Evolutionary conservation across 2,329 filamentous ascomycete genomes (phyloP), one percentile per base, ranked within the genome.

Genomic region (Ascochyta rabiei): DNA sequence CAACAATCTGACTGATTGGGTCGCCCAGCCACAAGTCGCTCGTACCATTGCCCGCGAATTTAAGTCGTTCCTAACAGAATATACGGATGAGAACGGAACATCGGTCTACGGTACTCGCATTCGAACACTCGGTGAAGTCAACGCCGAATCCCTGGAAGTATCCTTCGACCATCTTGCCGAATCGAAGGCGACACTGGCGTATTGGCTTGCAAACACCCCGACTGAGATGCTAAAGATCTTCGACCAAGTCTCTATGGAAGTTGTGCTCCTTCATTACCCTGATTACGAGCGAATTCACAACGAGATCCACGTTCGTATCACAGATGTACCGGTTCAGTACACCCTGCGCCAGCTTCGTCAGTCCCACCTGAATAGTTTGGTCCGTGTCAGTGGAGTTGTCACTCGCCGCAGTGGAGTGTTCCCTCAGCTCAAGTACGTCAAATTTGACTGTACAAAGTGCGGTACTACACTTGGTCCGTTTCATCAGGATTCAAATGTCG

Each of bases 231-330:
- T 99, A 57, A 95, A 95, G 74, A 88, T 99, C 43, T 98, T 99
- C 70, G 95, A 99, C 67, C 88, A 96, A 62, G 93, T 97, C 4
- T 93, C 95, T 53, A 93, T 99, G 86, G 95, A 99, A 60, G 93
- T 96, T 33, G 93, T 96, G 5, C 85, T 98, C 19, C 86, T 98
- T 49, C 92, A 98, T 75, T 99, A 98, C 77, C 93, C 93, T 1
- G 93, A 98, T 75, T 99, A 99, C 75, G 92, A 96, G 74, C 90
- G 92, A 59, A 99, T 99, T 67, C 95, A 98, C 76, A 90, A 92
- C 24, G 95, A 99, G 75, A 96, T 99, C 48, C 95, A 99, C 72
- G 93, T 99, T 50, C 92, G 95, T 57, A 96, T 99, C 71, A 93
- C 92, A 19, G 93, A 98, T 67, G 82, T 99, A 15, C 96, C 95